Evolutionary conservation across 164 flowering plant species (phyloP).

Genomic region (Umbellularia californica): DNA sequence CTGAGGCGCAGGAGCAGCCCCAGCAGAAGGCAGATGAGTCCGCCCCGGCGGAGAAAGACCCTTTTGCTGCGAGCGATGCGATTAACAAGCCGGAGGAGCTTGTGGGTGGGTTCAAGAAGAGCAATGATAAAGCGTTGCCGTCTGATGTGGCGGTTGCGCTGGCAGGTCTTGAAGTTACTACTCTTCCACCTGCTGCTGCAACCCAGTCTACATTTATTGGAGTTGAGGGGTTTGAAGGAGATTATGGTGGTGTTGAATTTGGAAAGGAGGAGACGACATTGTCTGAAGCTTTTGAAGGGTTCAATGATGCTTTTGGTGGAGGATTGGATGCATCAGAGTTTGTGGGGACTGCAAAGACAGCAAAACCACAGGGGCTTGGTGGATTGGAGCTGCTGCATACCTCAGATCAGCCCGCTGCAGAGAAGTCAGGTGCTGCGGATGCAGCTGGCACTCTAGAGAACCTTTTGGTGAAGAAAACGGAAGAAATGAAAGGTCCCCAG

Average conservation of each 20-base stretch:
- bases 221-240: constrained; percentile 96
- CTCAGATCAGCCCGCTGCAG: constrained; percentile 36
- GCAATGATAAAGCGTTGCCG: constrained; percentile 35
- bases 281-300: constrained; percentile 84
- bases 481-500: constrained; percentile 91
- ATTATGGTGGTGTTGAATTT: constrained; percentile 94
- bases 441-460: constrained; percentile 62
- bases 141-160: constrained; percentile 62
- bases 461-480: constrained; percentile 57
- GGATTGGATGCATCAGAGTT: constrained; percentile 96
- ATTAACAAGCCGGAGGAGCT: constrained; percentile 63
- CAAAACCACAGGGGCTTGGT: constrained; percentile 48
- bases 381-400: constrained; percentile 70
- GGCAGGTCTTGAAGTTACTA: constrained; percentile 79
- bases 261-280: constrained; percentile 66
- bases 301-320: constrained; percentile 90
- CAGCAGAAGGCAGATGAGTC: constrained; percentile 41
- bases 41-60: constrained; percentile 50
- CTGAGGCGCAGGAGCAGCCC: constrained; percentile 26
- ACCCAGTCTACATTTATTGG: constrained; percentile 71
- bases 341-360: constrained; percentile 54
- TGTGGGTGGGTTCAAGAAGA: constrained; percentile 86
- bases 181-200: constrained; percentile 92
- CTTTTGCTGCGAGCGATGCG: constrained; percentile 93
- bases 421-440: constrained; percentile 22